Evolutionary conservation across 345 rosid genomes (phyloP).

Genomic region (Pistacia atlantica): DNA sequence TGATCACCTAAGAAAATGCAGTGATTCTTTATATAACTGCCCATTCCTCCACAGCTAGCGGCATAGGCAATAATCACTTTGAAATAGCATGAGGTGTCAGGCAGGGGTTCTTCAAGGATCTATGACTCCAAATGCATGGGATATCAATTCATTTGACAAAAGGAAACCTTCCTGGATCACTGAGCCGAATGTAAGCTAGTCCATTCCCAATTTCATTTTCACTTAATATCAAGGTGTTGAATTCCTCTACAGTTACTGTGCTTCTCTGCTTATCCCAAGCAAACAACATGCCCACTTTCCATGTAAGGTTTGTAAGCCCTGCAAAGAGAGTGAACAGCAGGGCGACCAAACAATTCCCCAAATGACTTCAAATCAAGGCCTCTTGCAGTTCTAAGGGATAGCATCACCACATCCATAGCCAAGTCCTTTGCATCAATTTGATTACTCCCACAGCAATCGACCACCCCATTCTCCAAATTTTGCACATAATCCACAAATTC

Average conservation of each 20-base stretch:
- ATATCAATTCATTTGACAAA: constrained; percentile 81
- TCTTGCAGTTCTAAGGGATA: constrained; percentile 80
- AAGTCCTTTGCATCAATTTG: constrained; percentile 56
- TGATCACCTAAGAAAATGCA: not conserved
- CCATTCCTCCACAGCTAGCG: not conserved
- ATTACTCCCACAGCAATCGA: constrained; percentile 34
- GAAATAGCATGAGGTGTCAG: not conserved
- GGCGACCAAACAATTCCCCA: constrained; percentile 59
- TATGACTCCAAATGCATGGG: constrained; percentile 62
- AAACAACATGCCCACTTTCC: constrained; percentile 73
- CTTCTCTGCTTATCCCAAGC: constrained; percentile 66
- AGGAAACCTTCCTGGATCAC: constrained; percentile 95
- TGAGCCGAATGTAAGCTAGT: constrained; percentile 61
- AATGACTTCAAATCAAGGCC: constrained; percentile 72
- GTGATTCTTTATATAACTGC: not conserved
- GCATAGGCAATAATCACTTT: not conserved
- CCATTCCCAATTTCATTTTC: constrained; percentile 38
- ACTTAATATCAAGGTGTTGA: constrained; percentile 30
- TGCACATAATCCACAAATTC: constrained; percentile 64
- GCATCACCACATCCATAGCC: constrained; percentile 83
- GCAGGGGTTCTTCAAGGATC: constrained; percentile 31
- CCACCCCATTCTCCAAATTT: constrained; percentile 57
- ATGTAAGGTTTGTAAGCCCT: constrained; percentile 58
- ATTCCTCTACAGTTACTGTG: constrained; percentile 44
- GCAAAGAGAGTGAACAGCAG: constrained; percentile 56